phyloP scores from a whole-genome alignment of 2,329 filamentous ascomycete genomes.

The Pseudogymnoascus verrucosus region DNA sequence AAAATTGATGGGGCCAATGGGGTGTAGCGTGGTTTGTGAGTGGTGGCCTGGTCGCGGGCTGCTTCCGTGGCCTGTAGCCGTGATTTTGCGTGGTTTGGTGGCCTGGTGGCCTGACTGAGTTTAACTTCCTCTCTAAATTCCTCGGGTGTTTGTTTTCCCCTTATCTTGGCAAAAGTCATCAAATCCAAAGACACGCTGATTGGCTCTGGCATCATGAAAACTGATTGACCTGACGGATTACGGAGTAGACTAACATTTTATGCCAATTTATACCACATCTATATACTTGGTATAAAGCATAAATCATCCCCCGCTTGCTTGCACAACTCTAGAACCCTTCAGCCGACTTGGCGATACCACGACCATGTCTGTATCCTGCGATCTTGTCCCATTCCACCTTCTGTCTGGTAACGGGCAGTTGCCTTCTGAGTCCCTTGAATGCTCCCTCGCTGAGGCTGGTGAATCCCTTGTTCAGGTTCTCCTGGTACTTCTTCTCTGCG shows the following conservation, averaged over 20 bases:
- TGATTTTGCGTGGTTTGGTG: not conserved
- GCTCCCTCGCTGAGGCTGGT: slow-evolving; percentile 82
- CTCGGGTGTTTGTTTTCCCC: slow-evolving; percentile 4
- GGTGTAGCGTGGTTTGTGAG: not conserved
- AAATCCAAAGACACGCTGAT: not conserved
- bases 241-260: slow-evolving; percentile 3
- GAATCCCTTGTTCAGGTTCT: slow-evolving; percentile 89
- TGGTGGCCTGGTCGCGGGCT: not conserved
- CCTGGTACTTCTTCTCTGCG: slow-evolving; percentile 87
- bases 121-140: not conserved
- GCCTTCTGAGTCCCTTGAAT: slow-evolving; percentile 86
- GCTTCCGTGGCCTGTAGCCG: not conserved
- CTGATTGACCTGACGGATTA: not conserved
- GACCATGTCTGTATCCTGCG: slow-evolving; percentile 77
- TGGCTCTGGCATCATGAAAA: not conserved
- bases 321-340: not conserved
- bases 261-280: slow-evolving; percentile 1
- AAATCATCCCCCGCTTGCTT: not conserved
- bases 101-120: not conserved
- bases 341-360: slow-evolving; percentile 57
- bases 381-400: slow-evolving; percentile 99
- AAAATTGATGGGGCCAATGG: slow-evolving; percentile 6
- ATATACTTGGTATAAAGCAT: slow-evolving; percentile 8
- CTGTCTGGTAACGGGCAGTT: slow-evolving; percentile 92
- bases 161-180: slow-evolving; percentile 3